A percentile compares a stretch with the other conserved stretches of the same genome.
Conservation (phyloP, 2,329 filamentous ascomycete species). For the Ambrosiella beaveri region DNA sequence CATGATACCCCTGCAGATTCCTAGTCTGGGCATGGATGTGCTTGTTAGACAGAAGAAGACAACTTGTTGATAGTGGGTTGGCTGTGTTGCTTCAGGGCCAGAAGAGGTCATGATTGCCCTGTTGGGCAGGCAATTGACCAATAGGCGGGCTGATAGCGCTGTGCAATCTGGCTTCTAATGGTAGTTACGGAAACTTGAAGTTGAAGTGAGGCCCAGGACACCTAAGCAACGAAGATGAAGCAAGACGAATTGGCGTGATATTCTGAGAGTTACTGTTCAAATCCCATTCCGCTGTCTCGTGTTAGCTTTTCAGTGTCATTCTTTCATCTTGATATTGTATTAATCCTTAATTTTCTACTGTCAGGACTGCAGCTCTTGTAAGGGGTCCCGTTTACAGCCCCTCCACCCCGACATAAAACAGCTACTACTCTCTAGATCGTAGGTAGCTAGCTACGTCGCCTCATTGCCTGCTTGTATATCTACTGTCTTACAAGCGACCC, state of each 20-base stretch:
- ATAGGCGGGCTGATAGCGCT: neutral
- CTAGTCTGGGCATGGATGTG: neutral
- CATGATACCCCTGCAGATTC: neutral
- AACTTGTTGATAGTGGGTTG: neutral
- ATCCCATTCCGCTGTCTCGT: constrained; percentile 19
- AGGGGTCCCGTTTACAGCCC: neutral
- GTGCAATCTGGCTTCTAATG: constrained; percentile 31
- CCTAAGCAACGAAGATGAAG: neutral
- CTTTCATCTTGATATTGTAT: neutral
- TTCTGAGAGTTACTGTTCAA: neutral
- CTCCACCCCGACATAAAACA: neutral
- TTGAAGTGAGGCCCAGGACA: neutral
- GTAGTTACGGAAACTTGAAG: constrained; percentile 12
- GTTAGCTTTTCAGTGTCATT: constrained; percentile 14
- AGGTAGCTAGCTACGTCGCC: neutral
- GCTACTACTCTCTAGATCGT: neutral
- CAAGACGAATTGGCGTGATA: neutral
- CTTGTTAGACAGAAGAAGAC: neutral
- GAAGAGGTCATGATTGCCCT: neutral
- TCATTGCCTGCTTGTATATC: neutral
- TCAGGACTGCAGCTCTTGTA: constrained; percentile 10
- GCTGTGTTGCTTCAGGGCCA: neutral
- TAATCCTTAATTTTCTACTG: constrained; percentile 5
- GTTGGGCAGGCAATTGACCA: constrained; percentile 2
- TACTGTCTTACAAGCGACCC: neutral